Percentiles rank a stretch among this genome's conserved stretches.
Conservation (phyloP, 805 yeast genomes). For the Yarrowia osloensis region DNA sequence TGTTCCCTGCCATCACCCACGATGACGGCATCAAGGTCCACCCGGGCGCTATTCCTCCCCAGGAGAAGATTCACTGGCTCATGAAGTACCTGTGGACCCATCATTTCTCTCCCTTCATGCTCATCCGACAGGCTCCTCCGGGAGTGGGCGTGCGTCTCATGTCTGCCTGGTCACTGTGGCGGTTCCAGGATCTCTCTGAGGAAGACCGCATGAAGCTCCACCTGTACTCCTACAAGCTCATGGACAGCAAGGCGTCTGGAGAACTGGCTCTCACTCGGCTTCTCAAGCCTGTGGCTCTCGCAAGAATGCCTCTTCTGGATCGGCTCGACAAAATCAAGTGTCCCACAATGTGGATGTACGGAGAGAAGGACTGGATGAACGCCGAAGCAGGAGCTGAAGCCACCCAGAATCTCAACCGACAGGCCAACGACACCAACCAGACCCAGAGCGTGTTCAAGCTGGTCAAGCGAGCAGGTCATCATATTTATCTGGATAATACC, state of each 20-base stretch:
- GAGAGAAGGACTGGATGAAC: conserved; percentile 73
- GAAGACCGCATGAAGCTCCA: conserved; percentile 61
- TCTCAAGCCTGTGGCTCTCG: conserved; percentile 87
- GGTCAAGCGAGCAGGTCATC: conserved; percentile 67
- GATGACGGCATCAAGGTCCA: conserved; percentile 19
- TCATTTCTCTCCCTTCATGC: conserved; percentile 78
- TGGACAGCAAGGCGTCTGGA: conserved; percentile 84
- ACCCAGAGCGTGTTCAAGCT: conserved; percentile 39
- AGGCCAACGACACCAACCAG: background rate
- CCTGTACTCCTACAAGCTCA: conserved; percentile 75
- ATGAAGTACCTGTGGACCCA: conserved; percentile 78
- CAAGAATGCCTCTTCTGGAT: conserved; percentile 67
- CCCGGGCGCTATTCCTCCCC: conserved; percentile 39
- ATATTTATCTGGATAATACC: conserved; percentile 65
- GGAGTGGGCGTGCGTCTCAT: conserved; percentile 52
- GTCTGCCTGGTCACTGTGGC: conserved; percentile 81
- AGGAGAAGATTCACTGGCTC: conserved; percentile 61
- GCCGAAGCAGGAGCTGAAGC: conserved; percentile 46
- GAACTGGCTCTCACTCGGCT: conserved; percentile 84
- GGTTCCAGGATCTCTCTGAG: conserved; percentile 61
- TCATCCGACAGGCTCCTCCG: conserved; percentile 75
- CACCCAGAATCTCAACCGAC: conserved; percentile 35
- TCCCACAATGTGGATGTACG: conserved; percentile 81
- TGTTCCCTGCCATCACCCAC: background rate
- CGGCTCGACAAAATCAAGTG: conserved; percentile 53